Conservation (phyloP, 352 stramenopile species). For the Globisporangium splendens region DNA sequence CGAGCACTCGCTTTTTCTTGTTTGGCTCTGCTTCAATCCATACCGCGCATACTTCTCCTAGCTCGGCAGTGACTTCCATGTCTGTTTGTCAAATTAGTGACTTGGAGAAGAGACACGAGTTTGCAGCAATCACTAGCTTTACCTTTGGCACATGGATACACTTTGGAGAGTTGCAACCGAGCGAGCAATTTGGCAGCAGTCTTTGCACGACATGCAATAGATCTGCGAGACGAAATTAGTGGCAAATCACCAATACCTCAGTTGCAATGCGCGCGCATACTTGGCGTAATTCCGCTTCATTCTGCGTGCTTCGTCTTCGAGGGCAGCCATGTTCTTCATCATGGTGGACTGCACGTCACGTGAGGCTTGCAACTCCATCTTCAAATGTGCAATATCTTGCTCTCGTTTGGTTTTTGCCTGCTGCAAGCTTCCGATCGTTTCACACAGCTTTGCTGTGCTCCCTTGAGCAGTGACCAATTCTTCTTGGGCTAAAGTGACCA, state of each 20-base stretch:
- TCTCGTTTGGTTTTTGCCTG: slow-evolving; percentile 40
- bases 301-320: slow-evolving; percentile 31
- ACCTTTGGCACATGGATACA: slow-evolving; percentile 15
- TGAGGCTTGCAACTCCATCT: slow-evolving; percentile 39
- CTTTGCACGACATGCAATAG: slow-evolving; percentile 52
- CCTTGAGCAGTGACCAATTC: slow-evolving; percentile 39
- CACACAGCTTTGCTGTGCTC: slow-evolving; percentile 50
- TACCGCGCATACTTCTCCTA: slow-evolving; percentile 22
- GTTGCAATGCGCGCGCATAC: slow-evolving; percentile 16
- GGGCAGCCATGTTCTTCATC: slow-evolving; percentile 37
- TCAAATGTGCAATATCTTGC: slow-evolving; percentile 40
- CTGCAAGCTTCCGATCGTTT: slow-evolving; percentile 53
- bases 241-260: background rate
- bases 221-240: slow-evolving; percentile 23
- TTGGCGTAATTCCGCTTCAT: slow-evolving; percentile 59
- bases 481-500: slow-evolving; percentile 38
- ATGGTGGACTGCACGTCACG: slow-evolving; percentile 42
- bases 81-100: background rate
- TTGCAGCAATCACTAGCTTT: background rate
- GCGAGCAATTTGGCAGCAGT: slow-evolving; percentile 43
- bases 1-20: slow-evolving; percentile 37
- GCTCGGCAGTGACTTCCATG: slow-evolving; percentile 12
- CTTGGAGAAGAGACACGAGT: background rate
- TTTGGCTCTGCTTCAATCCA: slow-evolving; percentile 28
- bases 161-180: slow-evolving; percentile 31